Conservation (phyloP, 305 asterid genomes). For the Fraxinus sp. region DNA sequence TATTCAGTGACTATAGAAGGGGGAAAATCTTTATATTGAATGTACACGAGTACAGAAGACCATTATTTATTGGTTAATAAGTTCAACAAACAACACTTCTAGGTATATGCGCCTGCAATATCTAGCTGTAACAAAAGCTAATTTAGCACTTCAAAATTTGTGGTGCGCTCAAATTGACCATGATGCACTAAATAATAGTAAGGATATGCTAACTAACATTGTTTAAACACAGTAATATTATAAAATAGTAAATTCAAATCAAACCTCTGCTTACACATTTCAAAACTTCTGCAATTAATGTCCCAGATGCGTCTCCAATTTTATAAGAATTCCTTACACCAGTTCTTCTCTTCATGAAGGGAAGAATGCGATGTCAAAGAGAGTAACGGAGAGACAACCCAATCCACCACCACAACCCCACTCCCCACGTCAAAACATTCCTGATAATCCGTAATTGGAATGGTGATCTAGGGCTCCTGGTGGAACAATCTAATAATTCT, state of each 20-base stretch:
- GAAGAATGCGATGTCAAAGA: background rate
- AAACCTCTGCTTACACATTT: background rate
- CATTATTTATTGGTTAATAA: background rate
- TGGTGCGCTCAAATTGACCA: slow-evolving; percentile 11
- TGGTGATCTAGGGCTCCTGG: background rate
- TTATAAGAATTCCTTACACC: background rate
- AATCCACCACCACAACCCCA: background rate
- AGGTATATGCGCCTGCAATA: background rate
- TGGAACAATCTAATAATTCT: background rate
- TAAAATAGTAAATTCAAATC: background rate
- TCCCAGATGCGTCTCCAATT: background rate
- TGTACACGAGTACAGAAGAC: background rate
- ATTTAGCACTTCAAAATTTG: background rate
- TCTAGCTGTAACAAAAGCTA: slow-evolving; percentile 17
- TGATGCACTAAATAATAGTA: slow-evolving; percentile 8
- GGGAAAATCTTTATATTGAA: background rate
- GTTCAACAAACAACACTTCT: background rate
- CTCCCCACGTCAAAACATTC: background rate
- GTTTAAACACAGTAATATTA: background rate
- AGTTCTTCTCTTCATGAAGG: background rate
- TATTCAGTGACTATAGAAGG: slow-evolving; percentile 22
- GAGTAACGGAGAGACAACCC: background rate
- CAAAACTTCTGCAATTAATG: background rate
- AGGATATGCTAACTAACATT: background rate
- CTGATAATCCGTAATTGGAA: background rate